phyloP scores from a whole-genome alignment of 345 rosid species.

The Murraya paniculata region DNA sequence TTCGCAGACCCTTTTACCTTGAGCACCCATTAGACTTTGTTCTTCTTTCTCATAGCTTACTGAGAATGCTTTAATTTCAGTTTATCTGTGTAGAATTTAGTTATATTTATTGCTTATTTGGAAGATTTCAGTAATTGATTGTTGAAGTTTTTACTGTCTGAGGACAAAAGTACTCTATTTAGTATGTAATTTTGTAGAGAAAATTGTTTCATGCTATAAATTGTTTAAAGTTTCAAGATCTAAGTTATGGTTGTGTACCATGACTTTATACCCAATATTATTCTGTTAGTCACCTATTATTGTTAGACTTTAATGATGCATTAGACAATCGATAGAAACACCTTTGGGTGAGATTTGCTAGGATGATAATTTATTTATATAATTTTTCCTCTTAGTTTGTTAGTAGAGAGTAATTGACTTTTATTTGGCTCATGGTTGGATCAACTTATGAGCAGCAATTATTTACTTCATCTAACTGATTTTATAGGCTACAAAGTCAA shows the following conservation, averaged over 20 bases:
- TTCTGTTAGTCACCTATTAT: not conserved
- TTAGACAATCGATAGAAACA: too few species aligned
- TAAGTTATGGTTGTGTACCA: not conserved
- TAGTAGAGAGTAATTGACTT: not conserved
- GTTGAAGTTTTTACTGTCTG: not conserved
- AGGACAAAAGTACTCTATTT: not conserved
- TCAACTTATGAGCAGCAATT: not conserved
- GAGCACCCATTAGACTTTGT: not conserved
- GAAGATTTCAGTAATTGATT: not conserved
- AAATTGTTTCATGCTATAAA: not conserved
- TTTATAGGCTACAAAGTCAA: not conserved
- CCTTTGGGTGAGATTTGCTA: not conserved
- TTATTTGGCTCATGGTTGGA: not conserved
- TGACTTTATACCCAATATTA: not conserved
- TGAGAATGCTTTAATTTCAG: not conserved
- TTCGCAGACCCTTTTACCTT: not conserved
- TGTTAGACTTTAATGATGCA: not conserved
- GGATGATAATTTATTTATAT: not conserved
- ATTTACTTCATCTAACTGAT: not conserved
- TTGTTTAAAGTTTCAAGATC: not conserved
- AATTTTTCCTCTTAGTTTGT: not conserved
- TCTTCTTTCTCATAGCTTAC: not conserved
- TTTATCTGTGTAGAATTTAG: slow-evolving; percentile 3
- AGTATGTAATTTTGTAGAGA: not conserved
- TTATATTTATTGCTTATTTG: not conserved